phyloP scores from a whole-genome alignment of 176 grass and related monocot species.

The Luzula sylvatica region DNA sequence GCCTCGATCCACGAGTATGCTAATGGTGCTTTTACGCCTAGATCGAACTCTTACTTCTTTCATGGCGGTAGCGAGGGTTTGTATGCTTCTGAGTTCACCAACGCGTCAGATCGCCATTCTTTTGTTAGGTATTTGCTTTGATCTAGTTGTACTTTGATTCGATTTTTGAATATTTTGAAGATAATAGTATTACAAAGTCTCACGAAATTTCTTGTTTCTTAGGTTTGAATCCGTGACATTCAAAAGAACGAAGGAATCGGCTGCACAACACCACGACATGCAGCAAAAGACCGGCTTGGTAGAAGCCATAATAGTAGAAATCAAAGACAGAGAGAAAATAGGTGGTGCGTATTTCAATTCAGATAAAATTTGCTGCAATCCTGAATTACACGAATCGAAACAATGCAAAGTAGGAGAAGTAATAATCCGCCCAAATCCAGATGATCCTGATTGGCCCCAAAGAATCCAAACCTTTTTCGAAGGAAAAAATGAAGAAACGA shows the following conservation, averaged over 20 bases:
- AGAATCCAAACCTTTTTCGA: slow-evolving; percentile 95
- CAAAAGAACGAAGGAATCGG: slow-evolving; percentile 56
- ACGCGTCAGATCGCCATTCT: slow-evolving; percentile 42
- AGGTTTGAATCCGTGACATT: slow-evolving; percentile 90
- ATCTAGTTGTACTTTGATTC: not conserved
- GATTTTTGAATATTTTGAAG: not conserved
- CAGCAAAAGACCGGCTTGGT: slow-evolving; percentile 92
- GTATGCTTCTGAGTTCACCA: slow-evolving; percentile 55
- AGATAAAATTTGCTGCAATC: slow-evolving; percentile 86
- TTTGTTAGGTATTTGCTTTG: slow-evolving; percentile 54
- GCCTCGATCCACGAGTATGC: slow-evolving; percentile 88
- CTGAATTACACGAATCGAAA: slow-evolving; percentile 50
- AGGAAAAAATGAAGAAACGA: slow-evolving; percentile 49
- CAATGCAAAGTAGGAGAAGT: slow-evolving; percentile 80
- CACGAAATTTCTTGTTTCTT: slow-evolving; percentile 20
- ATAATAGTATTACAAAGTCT: not conserved
- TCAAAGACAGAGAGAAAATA: slow-evolving; percentile 92
- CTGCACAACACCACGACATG: slow-evolving; percentile 53
- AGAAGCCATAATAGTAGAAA: slow-evolving; percentile 94
- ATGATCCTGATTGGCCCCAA: slow-evolving; percentile 74
- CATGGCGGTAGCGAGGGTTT: slow-evolving; percentile 98
- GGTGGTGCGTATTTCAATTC: slow-evolving; percentile 78
- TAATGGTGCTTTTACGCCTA: slow-evolving; percentile 54
- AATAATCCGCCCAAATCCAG: slow-evolving; percentile 80
- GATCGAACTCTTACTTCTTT: slow-evolving; percentile 97